These are phyloP conservation scores for Yamadazyma atlantica DNA, from an alignment of 1,139 yeast species.

Conservation along the genomic window DNA sequence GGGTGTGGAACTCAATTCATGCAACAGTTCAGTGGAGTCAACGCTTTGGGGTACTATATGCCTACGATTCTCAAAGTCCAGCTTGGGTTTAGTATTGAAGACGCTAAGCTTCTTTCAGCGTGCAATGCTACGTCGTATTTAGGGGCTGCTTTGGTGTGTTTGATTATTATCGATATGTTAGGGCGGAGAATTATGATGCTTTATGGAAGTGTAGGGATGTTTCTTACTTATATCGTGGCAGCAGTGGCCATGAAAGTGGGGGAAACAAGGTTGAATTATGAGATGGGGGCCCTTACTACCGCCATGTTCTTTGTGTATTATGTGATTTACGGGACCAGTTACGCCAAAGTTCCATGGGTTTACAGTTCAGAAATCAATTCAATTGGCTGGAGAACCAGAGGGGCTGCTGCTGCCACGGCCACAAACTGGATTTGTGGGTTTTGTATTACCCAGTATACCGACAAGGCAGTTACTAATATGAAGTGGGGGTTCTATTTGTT, in stretches of 20 bases:
- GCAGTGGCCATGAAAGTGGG: conserved; percentile 35
- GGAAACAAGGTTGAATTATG: conserved; percentile 23
- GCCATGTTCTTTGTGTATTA: conserved; percentile 42
- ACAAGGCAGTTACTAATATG: conserved; percentile 38
- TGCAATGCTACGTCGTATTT: conserved; percentile 57
- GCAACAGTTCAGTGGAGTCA: conserved; percentile 44
- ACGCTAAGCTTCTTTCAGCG: conserved; percentile 48
- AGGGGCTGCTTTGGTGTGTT: conserved; percentile 54
- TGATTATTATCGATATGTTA: conserved; percentile 54
- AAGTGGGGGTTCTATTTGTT: conserved; percentile 26
- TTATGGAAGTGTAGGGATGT: conserved; percentile 46
- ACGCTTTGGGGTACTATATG: conserved; percentile 40
- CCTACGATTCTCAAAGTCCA: conserved; percentile 31
- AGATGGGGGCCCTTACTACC: conserved; percentile 48
- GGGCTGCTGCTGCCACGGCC: conserved; percentile 46
- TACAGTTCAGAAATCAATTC: conserved; percentile 57
- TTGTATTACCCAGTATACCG: conserved; percentile 50
- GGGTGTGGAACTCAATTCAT: conserved; percentile 38
- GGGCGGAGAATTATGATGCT: conserved; percentile 58
- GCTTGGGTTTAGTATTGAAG: conserved; percentile 28
- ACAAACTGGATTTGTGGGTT: conserved; percentile 48
- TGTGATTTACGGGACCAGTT: conserved; percentile 27
- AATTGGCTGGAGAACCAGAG: conserved; percentile 50
- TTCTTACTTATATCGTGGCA: conserved; percentile 35
- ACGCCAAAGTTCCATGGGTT: conserved; percentile 42